A percentile compares a stretch with the other conserved stretches of the same genome.
phyloP scores from a whole-genome alignment of 78 protist genomes.

The Chrysochromulina parva region DNA sequence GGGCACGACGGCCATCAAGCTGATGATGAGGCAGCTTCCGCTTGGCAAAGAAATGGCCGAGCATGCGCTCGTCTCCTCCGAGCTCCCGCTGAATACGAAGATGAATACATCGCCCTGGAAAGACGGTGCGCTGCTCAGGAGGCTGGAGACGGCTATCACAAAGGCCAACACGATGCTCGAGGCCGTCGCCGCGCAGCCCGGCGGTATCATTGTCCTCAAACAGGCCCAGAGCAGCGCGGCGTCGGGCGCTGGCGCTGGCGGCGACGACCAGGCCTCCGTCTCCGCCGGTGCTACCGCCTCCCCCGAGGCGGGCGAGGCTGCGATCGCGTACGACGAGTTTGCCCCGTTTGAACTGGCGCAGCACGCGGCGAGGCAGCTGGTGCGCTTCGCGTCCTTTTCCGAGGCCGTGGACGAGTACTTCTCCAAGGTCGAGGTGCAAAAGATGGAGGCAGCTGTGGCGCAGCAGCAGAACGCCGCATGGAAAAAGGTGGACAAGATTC shows the following conservation, averaged over 20 bases:
- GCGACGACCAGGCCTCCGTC: neutral
- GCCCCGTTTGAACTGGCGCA: slow-evolving; percentile 46
- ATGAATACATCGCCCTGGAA: neutral
- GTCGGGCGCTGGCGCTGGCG: neutral
- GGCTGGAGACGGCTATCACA: neutral
- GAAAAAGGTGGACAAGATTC: slow-evolving; percentile 74
- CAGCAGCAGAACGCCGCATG: slow-evolving; percentile 58
- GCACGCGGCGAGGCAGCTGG: neutral
- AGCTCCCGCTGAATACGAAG: neutral
- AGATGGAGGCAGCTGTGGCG: neutral
- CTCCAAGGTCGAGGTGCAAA: slow-evolving; percentile 32
- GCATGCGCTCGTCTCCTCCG: neutral
- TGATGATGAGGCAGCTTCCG: neutral
- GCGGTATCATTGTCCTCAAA: neutral
- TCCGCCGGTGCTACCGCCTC: neutral
- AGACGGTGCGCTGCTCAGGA: neutral
- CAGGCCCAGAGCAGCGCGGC: neutral
- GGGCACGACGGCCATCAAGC: too few relatives aligned
- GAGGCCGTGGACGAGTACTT: slow-evolving; percentile 89
- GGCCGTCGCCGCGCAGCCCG: neutral
- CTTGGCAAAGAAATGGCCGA: neutral
- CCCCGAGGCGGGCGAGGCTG: neutral
- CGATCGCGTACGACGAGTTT: slow-evolving; percentile 68
- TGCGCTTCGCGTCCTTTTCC: slow-evolving; percentile 62
- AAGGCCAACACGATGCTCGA: neutral